Conservation (phyloP, 179 eudicot species). For the Gypsophila paniculata region DNA sequence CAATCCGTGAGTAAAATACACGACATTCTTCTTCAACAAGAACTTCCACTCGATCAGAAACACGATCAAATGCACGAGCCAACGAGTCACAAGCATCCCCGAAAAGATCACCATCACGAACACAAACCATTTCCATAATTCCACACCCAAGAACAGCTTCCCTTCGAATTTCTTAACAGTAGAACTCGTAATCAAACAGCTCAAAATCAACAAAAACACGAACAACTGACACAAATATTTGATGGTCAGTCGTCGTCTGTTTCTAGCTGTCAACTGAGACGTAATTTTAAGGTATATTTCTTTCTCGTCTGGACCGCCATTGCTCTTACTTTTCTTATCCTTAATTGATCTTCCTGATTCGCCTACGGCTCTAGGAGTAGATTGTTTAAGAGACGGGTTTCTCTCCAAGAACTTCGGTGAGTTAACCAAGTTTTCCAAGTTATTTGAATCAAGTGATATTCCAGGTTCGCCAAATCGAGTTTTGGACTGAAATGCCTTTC, state of each 20-base stretch:
- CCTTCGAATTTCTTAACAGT: constrained; percentile 15
- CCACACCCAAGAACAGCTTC: constrained; percentile 21
- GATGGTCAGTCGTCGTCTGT: constrained; percentile 20
- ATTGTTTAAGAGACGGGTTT: no score
- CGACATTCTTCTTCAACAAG: constrained; percentile 32
- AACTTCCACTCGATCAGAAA: constrained; percentile 44
- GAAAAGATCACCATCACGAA: constrained; percentile 36
- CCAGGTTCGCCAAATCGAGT: constrained; percentile 41
- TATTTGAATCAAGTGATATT: constrained; percentile 30
- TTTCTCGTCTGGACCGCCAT: constrained; percentile 33
- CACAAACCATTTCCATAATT: constrained; percentile 42
- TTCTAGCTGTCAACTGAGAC: constrained; percentile 32
- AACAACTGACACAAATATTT: constrained; percentile 24
- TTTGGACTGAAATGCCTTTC: constrained; percentile 11
- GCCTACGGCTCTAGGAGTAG: no score
- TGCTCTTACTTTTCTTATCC: constrained; percentile 5
- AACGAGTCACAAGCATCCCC: constrained; percentile 34
- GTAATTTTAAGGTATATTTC: constrained; percentile 36
- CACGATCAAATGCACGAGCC: constrained; percentile 35
- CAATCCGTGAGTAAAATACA: constrained; percentile 20
- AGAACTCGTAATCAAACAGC: constrained; percentile 28
- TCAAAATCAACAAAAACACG: constrained; percentile 27
- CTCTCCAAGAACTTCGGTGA: background rate
- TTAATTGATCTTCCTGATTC: no score
- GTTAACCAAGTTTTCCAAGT: constrained; percentile 20